Conservation (phyloP, 176 grass and related monocot genomes). For the Saccharum spontaneum region DNA sequence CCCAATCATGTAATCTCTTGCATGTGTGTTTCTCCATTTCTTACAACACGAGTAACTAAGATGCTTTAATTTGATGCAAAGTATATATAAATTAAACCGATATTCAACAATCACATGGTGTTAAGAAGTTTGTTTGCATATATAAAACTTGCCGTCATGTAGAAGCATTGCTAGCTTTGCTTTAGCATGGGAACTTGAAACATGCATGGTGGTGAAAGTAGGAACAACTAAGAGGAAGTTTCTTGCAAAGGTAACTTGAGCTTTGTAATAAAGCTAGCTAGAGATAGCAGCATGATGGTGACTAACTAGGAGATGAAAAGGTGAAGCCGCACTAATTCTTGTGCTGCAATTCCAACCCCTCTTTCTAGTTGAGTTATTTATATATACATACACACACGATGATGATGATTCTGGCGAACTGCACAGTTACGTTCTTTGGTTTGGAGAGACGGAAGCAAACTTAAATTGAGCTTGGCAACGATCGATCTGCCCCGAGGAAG, state of each 20-base stretch:
- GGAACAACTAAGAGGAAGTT: conserved; percentile 21
- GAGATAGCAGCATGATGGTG: conserved; percentile 22
- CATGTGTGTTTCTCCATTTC: conserved; percentile 3
- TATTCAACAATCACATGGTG: conserved; percentile 36
- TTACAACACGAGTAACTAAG: conserved; percentile 24
- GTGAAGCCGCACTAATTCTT: not conserved
- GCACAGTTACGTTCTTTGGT: not conserved
- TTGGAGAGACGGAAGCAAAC: conserved; percentile 8
- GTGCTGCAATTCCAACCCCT: not conserved
- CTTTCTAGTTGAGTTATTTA: not conserved
- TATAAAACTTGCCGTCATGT: conserved; percentile 8
- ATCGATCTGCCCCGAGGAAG: not conserved
- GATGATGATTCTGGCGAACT: too few relatives aligned
- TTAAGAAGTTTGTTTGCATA: not conserved
- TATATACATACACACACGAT: too few relatives aligned
- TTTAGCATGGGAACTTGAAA: conserved; percentile 30
- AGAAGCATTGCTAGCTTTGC: conserved; percentile 1
- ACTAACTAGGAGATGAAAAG: conserved; percentile 29
- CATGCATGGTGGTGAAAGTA: conserved; percentile 20
- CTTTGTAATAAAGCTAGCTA: conserved; percentile 39
- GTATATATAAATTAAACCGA: not conserved
- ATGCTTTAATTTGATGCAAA: conserved; percentile 39
- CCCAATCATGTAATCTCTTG: conserved; percentile 11
- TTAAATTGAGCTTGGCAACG: not conserved
- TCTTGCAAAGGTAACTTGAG: conserved; percentile 27